Evolutionary conservation across 139 green algal genomes (phyloP), one percentile per base, ranked within the genome.

Genomic region (Spirogloea muscicola): DNA sequence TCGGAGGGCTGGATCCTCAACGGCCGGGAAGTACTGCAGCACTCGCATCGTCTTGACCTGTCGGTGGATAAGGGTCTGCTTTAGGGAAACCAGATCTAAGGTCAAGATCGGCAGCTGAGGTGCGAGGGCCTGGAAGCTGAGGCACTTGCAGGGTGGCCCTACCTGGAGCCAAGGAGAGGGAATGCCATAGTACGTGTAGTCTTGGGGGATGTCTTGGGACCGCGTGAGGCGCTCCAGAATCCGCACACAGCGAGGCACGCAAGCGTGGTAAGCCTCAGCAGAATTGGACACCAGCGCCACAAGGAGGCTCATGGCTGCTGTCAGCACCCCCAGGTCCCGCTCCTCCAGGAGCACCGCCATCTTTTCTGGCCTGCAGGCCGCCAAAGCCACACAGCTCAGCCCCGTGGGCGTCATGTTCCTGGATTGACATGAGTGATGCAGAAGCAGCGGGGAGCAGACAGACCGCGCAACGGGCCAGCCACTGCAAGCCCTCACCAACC

Each of bases 181-280:
- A 21, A 99, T 94, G 64, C 91, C 92, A 62, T 98, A 99, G 88
- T 98, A 99, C 21, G 91, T 93, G 85, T 97, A 98, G 77, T 98
- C 94, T 44, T 90, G 81, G 40, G 80, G 77, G 2, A 99, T 85
- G n/a, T 96, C 90, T 0, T 83, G 81, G 51, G 86, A 72, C 3
- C 70, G 49, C 29, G 87, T 84, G 38, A 96, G 68, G 0, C 93
- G 84, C 67, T 95, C 88, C 78, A 99, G 76, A 34, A 97, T 63
- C 1, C 64, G 67, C 41, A 96, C 85, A n/a, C 96, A 72, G 58
- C 88, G 88, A 3, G 85, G 81, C 48, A 95, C 83, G 74, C 89
- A 91, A 1, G 58, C 55, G 84, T 96, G 90, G 80, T 95, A 99
- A 7, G 57, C 76, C 33, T 77, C 65, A 31, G 66, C 41, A 63